Evolutionary conservation across 805 yeast genomes (phyloP), one percentile per base, ranked within the genome.

Genomic region (Candida germanica): DNA sequence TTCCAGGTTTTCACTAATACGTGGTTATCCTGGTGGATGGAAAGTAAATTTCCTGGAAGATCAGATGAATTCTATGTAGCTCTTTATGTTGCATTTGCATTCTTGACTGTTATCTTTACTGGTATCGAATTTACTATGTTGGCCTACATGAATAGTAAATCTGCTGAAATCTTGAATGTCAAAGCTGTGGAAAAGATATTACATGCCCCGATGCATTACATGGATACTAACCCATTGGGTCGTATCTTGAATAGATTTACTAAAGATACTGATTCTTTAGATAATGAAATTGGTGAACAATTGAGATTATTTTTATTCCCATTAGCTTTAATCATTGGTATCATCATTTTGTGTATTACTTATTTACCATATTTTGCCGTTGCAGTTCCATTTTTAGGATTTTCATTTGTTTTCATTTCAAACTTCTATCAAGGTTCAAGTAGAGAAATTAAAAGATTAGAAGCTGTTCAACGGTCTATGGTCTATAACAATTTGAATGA

Each of bases 361-460:
- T 75, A 67, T 49, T 58, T 75, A 42, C 80, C 80, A 5, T 77
- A 69, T 68, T 75, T 74, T 53, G 72, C 77, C 8, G 62, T 77
- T 43, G 67, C 78, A 7, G 65, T 77, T 17, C 80, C 83, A n/a
- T 61, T 64, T 51, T 64, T 78, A 42, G 62, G 57, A 27, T 47
- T 65, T 39, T 62, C 54, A 29, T 75, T 61, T 50, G 36, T 53
- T 14, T 58, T 59, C 32, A 49, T 63, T 33, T 51, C 71, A n/a
- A 61, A 63, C 58, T 54, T 71, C 52, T 60, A 80, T 66, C 53
- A 61, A 35, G 76, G 73, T 16, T 66, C 72, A 21, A 60, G 73
- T 2, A 54, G 74, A 41, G 77, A 71, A 47, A 57, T 73, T 46
- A 72, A 68, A 46, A 56, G 79, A 46, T 55, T 73, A 31, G 78